Evolutionary conservation across 352 stramenopile species (phyloP), one percentile per base, ranked within the genome.

Genomic region (Phytopythium montanum): DNA sequence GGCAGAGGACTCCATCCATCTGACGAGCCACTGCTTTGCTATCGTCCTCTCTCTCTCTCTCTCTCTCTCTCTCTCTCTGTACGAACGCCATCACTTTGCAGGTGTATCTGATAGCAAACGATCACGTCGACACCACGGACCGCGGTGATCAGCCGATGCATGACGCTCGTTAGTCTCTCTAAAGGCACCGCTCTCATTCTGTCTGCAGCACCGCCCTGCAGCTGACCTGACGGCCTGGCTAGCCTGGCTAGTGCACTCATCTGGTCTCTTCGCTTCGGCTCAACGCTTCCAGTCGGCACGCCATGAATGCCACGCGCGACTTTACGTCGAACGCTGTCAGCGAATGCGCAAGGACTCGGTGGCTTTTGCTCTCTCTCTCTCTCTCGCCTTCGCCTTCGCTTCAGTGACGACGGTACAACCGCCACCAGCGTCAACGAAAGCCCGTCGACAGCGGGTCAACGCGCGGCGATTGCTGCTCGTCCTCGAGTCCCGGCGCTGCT

Each of bases 401-500:
- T 16, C 36, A 42, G 36, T 16, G 9, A 46, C 39, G 19, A 46
- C 7, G 5, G 3, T n/a, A 46, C 39, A n/a, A 46, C 39, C 18
- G 19, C 39, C 39, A 46, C 39, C 39, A 46, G 39, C 39, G 39
- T 46, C 39, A 46, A 46, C 39, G 39, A 46, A 46, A 46, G 16
- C 39, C 9, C 19, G 13, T 5, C 13, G 25, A 25, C 39, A 46
- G 16, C 39, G 18, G 39, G 13, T 5, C 13, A 46, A 25, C 39
- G 25, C 39, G 39, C 39, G 9, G 39, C 39, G 39, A 46, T 23
- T 46, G 39, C 39, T 46, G 39, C 39, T 25, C n/a, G n/a, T 12
- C 39, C 14, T 7, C 10, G 39, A 14, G 6, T 7, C 39, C 39
- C 39, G 19, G 23, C 39, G 12, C 18, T 21, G 13, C 36, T 18